These are phyloP conservation scores for Diaporthe sp. DNA, from an alignment of 2,329 filamentous ascomycete species.

Conservation along the genomic window DNA sequence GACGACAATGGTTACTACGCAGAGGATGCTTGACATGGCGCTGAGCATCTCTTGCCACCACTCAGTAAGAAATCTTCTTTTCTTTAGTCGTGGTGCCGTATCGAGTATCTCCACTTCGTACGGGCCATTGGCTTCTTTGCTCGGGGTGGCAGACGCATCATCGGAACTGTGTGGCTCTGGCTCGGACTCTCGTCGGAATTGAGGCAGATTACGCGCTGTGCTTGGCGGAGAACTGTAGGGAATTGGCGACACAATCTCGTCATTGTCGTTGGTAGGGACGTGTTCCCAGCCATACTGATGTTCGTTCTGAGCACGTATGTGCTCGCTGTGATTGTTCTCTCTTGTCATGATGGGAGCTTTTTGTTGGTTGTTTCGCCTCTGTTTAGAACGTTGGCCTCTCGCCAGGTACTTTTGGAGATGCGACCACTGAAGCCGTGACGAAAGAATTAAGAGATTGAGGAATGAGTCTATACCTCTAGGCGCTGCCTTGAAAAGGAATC, in stretches of 20 bases:
- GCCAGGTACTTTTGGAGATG: background rate
- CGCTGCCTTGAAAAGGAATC: background rate
- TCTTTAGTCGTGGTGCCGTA: background rate
- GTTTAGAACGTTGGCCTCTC: background rate
- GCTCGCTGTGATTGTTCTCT: background rate
- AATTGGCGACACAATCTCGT: background rate
- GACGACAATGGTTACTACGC: background rate
- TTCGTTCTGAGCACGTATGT: background rate
- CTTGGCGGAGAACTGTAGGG: background rate
- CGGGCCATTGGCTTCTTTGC: background rate
- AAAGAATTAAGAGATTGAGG: background rate
- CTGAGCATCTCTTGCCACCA: conserved; percentile 21
- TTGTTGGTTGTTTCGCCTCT: background rate
- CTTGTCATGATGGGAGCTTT: background rate
- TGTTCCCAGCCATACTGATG: background rate
- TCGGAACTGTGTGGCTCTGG: background rate
- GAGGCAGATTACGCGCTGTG: background rate
- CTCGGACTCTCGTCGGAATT: background rate
- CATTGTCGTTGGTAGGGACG: background rate
- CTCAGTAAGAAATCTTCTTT: background rate
- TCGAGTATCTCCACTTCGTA: background rate
- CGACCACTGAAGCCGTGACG: background rate
- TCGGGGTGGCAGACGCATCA: background rate
- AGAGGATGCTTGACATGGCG: background rate
- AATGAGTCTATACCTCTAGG: background rate